Conservation (phyloP, 305 asterid genomes). For the Solanum hybrid region DNA sequence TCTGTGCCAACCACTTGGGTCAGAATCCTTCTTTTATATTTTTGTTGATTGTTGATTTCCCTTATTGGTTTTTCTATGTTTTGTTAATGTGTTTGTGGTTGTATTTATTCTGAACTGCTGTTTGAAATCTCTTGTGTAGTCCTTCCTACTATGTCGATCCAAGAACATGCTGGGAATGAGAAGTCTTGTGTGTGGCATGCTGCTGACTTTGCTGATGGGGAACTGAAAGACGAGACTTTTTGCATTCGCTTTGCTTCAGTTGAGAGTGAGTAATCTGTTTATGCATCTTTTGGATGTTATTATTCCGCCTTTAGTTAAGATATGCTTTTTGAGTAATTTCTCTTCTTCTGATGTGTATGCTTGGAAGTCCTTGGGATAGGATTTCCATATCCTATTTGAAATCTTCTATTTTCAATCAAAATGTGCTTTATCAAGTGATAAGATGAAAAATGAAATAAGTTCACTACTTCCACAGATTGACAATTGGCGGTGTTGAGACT, state of each 20-base stretch:
- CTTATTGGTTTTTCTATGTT: not conserved
- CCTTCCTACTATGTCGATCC: slow-evolving; percentile 48
- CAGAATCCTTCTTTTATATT: slow-evolving; percentile 5
- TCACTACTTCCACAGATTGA: not conserved
- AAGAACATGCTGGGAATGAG: slow-evolving; percentile 91
- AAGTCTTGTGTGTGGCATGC: slow-evolving; percentile 98
- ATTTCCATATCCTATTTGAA: not conserved
- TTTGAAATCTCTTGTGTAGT: slow-evolving; percentile 30
- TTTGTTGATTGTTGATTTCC: not conserved
- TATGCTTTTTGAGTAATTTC: not conserved
- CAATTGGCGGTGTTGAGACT: not conserved
- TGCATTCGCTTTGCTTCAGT: slow-evolving; percentile 64
- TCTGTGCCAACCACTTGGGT: slow-evolving; percentile 92
- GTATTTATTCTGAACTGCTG: not conserved
- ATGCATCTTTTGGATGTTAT: not conserved
- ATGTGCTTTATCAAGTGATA: not conserved
- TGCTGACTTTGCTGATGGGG: slow-evolving; percentile 85
- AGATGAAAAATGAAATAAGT: not conserved
- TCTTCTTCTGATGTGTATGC: not conserved
- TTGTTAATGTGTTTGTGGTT: not conserved
- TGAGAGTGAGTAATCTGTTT: slow-evolving; percentile 48
- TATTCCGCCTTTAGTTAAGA: not conserved
- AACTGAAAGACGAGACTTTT: slow-evolving; percentile 72
- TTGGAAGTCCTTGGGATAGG: not conserved
- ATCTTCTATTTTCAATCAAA: not conserved